phyloP scores from a whole-genome alignment of 768 basidiomycete species.

The Amanita exitialis region DNA sequence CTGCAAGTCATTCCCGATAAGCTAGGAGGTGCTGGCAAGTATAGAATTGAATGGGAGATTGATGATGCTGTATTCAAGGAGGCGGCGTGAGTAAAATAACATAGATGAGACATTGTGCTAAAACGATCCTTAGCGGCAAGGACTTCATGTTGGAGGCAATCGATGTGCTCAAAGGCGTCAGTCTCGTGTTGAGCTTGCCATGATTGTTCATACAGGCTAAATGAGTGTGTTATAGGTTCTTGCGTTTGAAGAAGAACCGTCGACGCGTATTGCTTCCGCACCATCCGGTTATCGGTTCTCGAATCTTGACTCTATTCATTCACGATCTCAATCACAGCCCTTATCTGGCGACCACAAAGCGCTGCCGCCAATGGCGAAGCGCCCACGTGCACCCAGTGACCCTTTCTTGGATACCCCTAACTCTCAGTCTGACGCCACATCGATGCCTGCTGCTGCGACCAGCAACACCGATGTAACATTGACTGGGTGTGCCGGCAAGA shows the following conservation, averaged over 20 bases:
- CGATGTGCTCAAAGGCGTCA: constrained; percentile 80
- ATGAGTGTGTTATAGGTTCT: constrained; percentile 21
- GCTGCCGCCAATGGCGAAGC: constrained; percentile 37
- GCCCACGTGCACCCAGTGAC: constrained; percentile 67
- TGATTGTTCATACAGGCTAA: constrained; percentile 5
- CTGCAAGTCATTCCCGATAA: constrained; percentile 73
- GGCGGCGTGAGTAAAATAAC: constrained; percentile 60
- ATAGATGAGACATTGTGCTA: constrained; percentile 6
- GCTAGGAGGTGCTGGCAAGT: constrained; percentile 70
- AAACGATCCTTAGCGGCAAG: constrained; percentile 54
- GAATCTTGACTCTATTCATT: constrained; percentile 31
- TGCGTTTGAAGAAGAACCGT: constrained; percentile 66
- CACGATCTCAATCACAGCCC: constrained; percentile 48
- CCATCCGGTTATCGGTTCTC: constrained; percentile 22
- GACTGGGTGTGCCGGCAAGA: too few species aligned
- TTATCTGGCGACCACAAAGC: constrained; percentile 33
- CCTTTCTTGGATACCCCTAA: constrained; percentile 70
- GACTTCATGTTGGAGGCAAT: constrained; percentile 93
- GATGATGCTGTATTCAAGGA: constrained; percentile 95
- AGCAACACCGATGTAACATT: too few species aligned
- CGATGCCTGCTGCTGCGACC: constrained; percentile 34
- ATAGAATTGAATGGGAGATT: constrained; percentile 78
- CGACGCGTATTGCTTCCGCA: constrained; percentile 25
- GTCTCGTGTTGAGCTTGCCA: constrained; percentile 18
- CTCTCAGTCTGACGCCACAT: constrained; percentile 43